These are phyloP conservation scores for Blastobotrys persicus DNA, from an alignment of 1,139 yeast genomes.

Conservation along the genomic window DNA sequence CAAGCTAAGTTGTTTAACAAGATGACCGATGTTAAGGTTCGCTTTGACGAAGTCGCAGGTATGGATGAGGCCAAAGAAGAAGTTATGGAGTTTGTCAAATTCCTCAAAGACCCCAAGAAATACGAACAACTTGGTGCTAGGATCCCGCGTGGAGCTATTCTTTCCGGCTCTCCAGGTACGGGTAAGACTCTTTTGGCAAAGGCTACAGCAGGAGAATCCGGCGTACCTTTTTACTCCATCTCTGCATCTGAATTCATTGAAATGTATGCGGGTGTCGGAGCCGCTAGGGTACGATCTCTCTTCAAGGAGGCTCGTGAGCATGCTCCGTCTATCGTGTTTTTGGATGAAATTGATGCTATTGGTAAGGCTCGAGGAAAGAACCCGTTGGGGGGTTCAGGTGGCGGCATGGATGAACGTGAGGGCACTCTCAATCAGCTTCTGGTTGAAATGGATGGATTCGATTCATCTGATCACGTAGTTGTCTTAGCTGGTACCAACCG, in stretches of 20 bases:
- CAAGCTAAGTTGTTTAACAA: slow-evolving; percentile 90
- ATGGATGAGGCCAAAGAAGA: slow-evolving; percentile 97
- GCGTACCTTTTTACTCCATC: slow-evolving; percentile 91
- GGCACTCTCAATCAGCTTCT: slow-evolving; percentile 90
- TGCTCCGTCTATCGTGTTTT: slow-evolving; percentile 91
- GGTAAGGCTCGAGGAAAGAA: slow-evolving; percentile 91
- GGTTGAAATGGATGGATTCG: slow-evolving; percentile 98
- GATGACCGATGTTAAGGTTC: slow-evolving; percentile 83
- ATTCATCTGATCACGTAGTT: slow-evolving; percentile 85
- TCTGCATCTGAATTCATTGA: slow-evolving; percentile 98
- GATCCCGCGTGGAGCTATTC: slow-evolving; percentile 95
- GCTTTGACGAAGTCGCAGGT: slow-evolving; percentile 94
- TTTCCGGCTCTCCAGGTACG: slow-evolving; percentile 99
- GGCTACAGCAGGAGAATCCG: slow-evolving; percentile 99
- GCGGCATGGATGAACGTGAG: slow-evolving; percentile 94
- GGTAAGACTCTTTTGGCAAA: slow-evolving; percentile 97
- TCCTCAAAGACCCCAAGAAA: slow-evolving; percentile 82
- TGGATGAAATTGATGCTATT: slow-evolving; percentile 97
- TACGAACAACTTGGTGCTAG: slow-evolving; percentile 93
- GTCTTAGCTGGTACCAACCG: slow-evolving; percentile 97
- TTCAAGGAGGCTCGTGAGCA: slow-evolving; percentile 88
- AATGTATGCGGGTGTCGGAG: slow-evolving; percentile 99
- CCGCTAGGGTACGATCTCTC: slow-evolving; percentile 92
- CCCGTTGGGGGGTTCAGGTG: slow-evolving; percentile 62
- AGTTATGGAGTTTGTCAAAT: slow-evolving; percentile 95